Evolutionary conservation across 352 stramenopile species (phyloP).

Genomic region (Pythium sukuiense): DNA sequence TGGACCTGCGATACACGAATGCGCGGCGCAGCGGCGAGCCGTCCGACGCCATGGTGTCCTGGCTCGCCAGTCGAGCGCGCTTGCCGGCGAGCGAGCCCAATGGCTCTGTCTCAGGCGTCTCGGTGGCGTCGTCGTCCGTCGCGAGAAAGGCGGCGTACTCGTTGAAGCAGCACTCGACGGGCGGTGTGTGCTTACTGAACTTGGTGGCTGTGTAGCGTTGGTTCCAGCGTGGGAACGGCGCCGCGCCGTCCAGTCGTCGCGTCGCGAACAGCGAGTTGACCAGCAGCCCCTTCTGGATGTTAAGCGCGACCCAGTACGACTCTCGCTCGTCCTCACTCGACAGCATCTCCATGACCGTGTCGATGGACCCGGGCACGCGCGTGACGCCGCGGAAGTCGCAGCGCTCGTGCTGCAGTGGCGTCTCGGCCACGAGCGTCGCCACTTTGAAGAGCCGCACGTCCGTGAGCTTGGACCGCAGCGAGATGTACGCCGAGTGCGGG

Average conservation of each 20-base stretch:
- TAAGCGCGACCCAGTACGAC: slow-evolving; percentile 72
- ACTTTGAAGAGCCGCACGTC: slow-evolving; percentile 69
- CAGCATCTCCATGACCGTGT: slow-evolving; percentile 58
- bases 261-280: slow-evolving; percentile 45
- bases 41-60: slow-evolving; percentile 27
- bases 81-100: not conserved
- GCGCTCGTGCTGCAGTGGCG: slow-evolving; percentile 31
- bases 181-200: slow-evolving; percentile 59
- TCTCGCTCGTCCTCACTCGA: slow-evolving; percentile 58
- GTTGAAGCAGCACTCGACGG: slow-evolving; percentile 63
- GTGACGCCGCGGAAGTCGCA: slow-evolving; percentile 74
- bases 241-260: slow-evolving; percentile 28
- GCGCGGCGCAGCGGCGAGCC: slow-evolving; percentile 34
- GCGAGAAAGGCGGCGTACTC: slow-evolving; percentile 49
- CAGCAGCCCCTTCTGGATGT: slow-evolving; percentile 64
- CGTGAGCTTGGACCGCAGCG: slow-evolving; percentile 51
- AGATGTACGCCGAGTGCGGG: slow-evolving; percentile 48
- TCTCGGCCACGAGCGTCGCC: slow-evolving; percentile 20
- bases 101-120: slow-evolving; percentile 10
- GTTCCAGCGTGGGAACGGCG: slow-evolving; percentile 62
- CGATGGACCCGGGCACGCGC: slow-evolving; percentile 53
- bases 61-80: slow-evolving; percentile 17
- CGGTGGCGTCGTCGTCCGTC: not conserved
- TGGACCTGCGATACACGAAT: slow-evolving; percentile 73
- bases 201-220: slow-evolving; percentile 62